Percentiles rank a stretch among this genome's conserved stretches.
These are phyloP conservation scores for Physaria fendleri DNA, from an alignment of 345 rosid genomes.

Conservation along the genomic window DNA sequence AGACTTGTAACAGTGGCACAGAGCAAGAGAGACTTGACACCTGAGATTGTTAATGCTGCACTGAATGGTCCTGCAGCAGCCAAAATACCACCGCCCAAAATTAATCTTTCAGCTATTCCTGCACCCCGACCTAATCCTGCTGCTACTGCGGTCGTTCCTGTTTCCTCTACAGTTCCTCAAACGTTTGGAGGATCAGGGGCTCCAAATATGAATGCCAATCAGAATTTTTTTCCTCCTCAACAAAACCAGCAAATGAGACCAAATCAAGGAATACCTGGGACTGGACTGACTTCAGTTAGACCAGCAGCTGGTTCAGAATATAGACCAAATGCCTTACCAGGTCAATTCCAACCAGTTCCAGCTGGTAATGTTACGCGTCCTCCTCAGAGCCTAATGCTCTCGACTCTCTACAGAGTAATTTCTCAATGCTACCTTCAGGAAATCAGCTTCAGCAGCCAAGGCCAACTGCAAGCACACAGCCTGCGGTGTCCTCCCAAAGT, in stretches of 20 bases:
- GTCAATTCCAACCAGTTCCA: constrained; percentile 40
- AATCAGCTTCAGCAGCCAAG: constrained; percentile 47
- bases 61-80: constrained; percentile 91
- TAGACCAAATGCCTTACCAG: constrained; percentile 40
- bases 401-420: constrained; percentile 65
- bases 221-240: constrained; percentile 49
- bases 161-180: constrained; percentile 35
- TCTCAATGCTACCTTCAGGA: constrained; percentile 55
- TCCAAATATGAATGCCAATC: constrained; percentile 44
- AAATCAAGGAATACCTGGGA: constrained; percentile 50
- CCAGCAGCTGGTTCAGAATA: constrained; percentile 47
- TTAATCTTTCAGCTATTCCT: constrained; percentile 57
- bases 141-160: constrained; percentile 32
- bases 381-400: constrained; percentile 51
- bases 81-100: constrained; percentile 87
- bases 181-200: constrained; percentile 60
- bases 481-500: constrained; percentile 47
- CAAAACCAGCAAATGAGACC: constrained; percentile 39
- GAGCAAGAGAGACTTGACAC: constrained; percentile 86
- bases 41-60: constrained; percentile 94
- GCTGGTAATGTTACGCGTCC: constrained; percentile 35
- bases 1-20: constrained; percentile 97
- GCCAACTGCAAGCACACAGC: constrained; percentile 42
- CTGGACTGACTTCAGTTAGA: constrained; percentile 40
- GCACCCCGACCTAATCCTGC: constrained; percentile 43